A percentile compares a stretch with the other conserved stretches of the same genome.
phyloP scores from a whole-genome alignment of 2,329 filamentous ascomycete genomes.

The Diaporthe citriasiana region DNA sequence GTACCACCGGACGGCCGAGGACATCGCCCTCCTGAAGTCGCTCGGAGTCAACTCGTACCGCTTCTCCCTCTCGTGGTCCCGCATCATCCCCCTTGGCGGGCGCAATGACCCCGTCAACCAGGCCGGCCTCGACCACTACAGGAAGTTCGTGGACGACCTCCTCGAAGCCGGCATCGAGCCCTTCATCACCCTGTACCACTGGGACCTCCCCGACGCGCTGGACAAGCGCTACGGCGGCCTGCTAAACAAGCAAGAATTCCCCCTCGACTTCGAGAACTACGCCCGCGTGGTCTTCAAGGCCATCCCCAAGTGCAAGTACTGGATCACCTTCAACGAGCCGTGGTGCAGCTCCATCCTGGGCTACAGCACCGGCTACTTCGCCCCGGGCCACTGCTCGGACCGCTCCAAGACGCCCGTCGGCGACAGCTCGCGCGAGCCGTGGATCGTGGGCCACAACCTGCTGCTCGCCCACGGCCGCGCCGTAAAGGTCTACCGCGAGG shows the following conservation, averaged over 20 bases:
- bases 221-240: constrained; percentile 86
- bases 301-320: constrained; percentile 83
- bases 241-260: constrained; percentile 85
- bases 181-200: constrained; percentile 88
- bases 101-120: constrained; percentile 86
- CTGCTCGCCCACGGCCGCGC: constrained; percentile 84
- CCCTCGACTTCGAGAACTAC: constrained; percentile 84
- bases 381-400: constrained; percentile 86
- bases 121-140: constrained; percentile 82
- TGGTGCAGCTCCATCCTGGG: constrained; percentile 88
- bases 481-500: constrained; percentile 85
- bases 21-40: constrained; percentile 82
- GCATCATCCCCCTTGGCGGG: constrained; percentile 88
- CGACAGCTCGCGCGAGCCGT: constrained; percentile 82
- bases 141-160: constrained; percentile 83
- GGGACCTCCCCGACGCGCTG: constrained; percentile 86
- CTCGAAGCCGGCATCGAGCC: constrained; percentile 82
- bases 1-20: constrained; percentile 83
- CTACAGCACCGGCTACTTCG: constrained; percentile 83
- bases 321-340: constrained; percentile 93
- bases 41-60: constrained; percentile 83
- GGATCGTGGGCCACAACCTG: constrained; percentile 86
- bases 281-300: constrained; percentile 82
- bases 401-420: constrained; percentile 78
- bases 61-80: constrained; percentile 88